These are phyloP conservation scores for Trypethelium eluteriae DNA, from an alignment of 495 filamentous ascomycete genomes.

Conservation along the genomic window DNA sequence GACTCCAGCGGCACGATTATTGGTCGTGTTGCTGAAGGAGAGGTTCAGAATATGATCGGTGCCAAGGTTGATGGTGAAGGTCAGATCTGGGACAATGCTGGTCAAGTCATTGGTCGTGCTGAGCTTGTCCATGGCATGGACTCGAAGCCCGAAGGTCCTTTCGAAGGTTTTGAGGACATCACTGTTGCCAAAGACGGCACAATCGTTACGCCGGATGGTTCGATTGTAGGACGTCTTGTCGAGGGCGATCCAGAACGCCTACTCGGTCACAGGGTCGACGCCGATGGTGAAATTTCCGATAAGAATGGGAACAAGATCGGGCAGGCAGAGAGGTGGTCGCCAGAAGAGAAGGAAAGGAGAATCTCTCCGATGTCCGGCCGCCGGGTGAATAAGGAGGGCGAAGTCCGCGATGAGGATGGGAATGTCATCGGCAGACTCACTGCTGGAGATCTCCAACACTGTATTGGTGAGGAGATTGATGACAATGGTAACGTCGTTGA, in stretches of 20 bases:
- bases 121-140: slow-evolving; percentile 71
- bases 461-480: slow-evolving; percentile 72
- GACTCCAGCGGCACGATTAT: slow-evolving; percentile 65
- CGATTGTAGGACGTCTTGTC: slow-evolving; percentile 64
- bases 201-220: slow-evolving; percentile 51
- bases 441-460: slow-evolving; percentile 59
- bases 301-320: slow-evolving; percentile 76
- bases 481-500: slow-evolving; percentile 81
- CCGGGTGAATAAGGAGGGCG: slow-evolving; percentile 72
- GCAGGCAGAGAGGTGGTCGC: slow-evolving; percentile 73
- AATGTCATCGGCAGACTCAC: slow-evolving; percentile 75
- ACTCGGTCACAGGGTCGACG: slow-evolving; percentile 67
- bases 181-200: slow-evolving; percentile 71
- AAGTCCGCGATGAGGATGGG: slow-evolving; percentile 73
- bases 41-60: slow-evolving; percentile 60
- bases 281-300: slow-evolving; percentile 76
- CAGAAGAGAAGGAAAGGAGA: slow-evolving; percentile 60
- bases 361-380: slow-evolving; percentile 67
- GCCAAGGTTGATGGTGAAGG: slow-evolving; percentile 77
- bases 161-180: slow-evolving; percentile 66
- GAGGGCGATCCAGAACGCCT: slow-evolving; percentile 66
- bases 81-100: slow-evolving; percentile 71
- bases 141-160: slow-evolving; percentile 58
- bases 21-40: slow-evolving; percentile 68
- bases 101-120: slow-evolving; percentile 68